These are phyloP conservation scores for Thalassiosira mediterranea DNA, from an alignment of 352 stramenopile species.

Conservation along the genomic window DNA sequence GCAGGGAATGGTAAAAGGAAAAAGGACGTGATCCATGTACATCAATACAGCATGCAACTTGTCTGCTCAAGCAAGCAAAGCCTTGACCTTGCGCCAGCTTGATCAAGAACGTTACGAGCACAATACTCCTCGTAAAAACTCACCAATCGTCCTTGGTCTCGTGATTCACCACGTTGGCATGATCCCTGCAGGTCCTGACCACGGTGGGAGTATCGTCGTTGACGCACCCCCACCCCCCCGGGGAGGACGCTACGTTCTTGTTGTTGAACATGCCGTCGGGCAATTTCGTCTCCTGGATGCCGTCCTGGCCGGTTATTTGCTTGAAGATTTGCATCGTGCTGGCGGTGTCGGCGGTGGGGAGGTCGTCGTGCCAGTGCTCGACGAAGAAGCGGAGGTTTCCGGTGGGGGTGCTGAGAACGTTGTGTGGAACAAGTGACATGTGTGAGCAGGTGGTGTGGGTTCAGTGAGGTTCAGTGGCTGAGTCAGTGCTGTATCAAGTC, in stretches of 20 bases:
- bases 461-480: too few relatives aligned
- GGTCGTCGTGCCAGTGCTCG: constrained; percentile 13
- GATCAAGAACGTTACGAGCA: too few relatives aligned
- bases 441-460: too few relatives aligned
- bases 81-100: too few relatives aligned
- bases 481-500: too few relatives aligned
- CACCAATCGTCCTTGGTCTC: not conserved
- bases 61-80: too few relatives aligned
- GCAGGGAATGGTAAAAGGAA: too few relatives aligned
- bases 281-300: not conserved
- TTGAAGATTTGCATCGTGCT: constrained; percentile 13
- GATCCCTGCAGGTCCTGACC: not conserved
- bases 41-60: too few relatives aligned
- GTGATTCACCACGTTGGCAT: constrained; percentile 1
- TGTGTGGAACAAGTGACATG: too few relatives aligned
- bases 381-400: constrained; percentile 20
- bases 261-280: constrained; percentile 18
- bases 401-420: constrained; percentile 10
- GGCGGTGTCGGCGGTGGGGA: not conserved
- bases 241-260: not conserved
- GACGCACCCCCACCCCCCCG: constrained; percentile 14
- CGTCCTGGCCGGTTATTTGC: not conserved
- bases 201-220: constrained; percentile 4
- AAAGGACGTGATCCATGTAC: too few relatives aligned
- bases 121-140: too few relatives aligned